phyloP scores from a whole-genome alignment of 306 rosid genomes.

The Inga oerstediana region DNA sequence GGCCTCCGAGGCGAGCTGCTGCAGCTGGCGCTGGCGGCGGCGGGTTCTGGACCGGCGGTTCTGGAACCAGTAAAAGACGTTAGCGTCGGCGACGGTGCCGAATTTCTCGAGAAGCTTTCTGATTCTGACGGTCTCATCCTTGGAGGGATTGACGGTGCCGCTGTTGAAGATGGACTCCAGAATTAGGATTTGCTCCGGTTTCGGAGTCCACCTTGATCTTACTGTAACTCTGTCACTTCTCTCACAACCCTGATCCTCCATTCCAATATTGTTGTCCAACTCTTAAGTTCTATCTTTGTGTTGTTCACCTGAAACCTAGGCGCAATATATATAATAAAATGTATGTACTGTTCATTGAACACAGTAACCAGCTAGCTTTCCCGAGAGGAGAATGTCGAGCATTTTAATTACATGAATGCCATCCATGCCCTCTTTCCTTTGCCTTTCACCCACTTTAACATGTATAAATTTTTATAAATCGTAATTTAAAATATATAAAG shows the following conservation, averaged over 20 bases:
- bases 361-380: constrained; percentile 33
- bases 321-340: constrained; percentile 11
- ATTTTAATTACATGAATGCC: constrained; percentile 14
- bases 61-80: constrained; percentile 98
- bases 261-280: constrained; percentile 34
- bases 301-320: constrained; percentile 54
- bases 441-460: not conserved
- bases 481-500: no score
- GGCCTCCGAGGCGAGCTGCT: constrained; percentile 1
- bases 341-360: constrained; percentile 15
- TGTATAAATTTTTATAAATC: not conserved
- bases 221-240: constrained; percentile 46
- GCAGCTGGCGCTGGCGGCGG: constrained; percentile 93
- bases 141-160: constrained; percentile 94
- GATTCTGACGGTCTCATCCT: constrained; percentile 82
- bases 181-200: constrained; percentile 88
- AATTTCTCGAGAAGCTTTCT: constrained; percentile 82
- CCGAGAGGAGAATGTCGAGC: not conserved
- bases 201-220: constrained; percentile 94
- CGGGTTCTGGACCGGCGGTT: constrained; percentile 94
- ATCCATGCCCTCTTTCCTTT: not conserved
- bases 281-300: constrained; percentile 10
- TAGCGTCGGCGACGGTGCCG: constrained; percentile 87
- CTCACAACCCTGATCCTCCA: constrained; percentile 66
- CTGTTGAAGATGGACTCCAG: constrained; percentile 97